Percentiles rank a stretch among this genome's conserved stretches.
phyloP scores from a whole-genome alignment of 1,139 yeast species.

The Yamadazyma blattariae region DNA sequence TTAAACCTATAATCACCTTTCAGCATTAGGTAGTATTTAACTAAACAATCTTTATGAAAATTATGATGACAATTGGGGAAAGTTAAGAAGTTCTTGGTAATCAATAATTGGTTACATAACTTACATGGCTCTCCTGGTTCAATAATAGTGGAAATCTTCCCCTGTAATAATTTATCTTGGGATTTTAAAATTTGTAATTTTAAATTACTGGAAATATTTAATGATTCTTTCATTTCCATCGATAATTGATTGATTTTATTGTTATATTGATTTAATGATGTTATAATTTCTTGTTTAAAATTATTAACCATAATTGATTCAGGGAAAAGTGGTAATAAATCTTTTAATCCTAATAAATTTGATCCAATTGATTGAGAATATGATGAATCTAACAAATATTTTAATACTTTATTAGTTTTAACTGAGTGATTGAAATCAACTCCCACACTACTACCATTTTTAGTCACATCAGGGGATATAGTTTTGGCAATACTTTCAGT shows the following conservation, averaged over 20 bases:
- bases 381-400: slow-evolving; percentile 26
- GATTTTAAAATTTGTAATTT: slow-evolving; percentile 55
- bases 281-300: slow-evolving; percentile 79
- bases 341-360: slow-evolving; percentile 62
- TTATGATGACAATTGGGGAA: slow-evolving; percentile 88
- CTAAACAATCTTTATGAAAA: slow-evolving; percentile 84
- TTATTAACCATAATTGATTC: slow-evolving; percentile 79
- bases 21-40: slow-evolving; percentile 51
- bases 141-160: slow-evolving; percentile 43
- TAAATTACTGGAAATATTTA: slow-evolving; percentile 60
- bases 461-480: background rate
- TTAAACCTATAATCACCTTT: slow-evolving; percentile 70
- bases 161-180: slow-evolving; percentile 40
- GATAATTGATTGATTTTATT: slow-evolving; percentile 60
- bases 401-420: slow-evolving; percentile 20
- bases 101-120: slow-evolving; percentile 63
- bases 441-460: background rate
- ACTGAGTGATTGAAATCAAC: background rate
- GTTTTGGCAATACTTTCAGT: slow-evolving; percentile 6
- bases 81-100: slow-evolving; percentile 70
- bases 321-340: slow-evolving; percentile 80
- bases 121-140: slow-evolving; percentile 87
- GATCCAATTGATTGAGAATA: slow-evolving; percentile 17
- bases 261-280: slow-evolving; percentile 73
- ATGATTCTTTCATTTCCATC: slow-evolving; percentile 73